Conservation (phyloP, 108 stramenopile species). For the Licmophora abbreviata region DNA sequence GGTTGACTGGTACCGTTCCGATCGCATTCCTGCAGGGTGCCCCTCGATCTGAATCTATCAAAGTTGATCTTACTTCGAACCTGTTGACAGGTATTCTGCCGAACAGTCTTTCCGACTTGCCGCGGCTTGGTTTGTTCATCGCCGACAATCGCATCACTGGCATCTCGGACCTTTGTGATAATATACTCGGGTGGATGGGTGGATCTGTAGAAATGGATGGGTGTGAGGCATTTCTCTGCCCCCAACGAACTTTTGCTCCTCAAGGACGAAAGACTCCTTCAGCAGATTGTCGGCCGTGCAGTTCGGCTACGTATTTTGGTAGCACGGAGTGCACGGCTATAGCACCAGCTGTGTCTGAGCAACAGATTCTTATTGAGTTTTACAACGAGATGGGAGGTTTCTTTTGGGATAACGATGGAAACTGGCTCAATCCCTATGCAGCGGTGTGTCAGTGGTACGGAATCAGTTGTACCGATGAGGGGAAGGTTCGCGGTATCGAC, state of each 20-base stretch:
- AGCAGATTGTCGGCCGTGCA: slow-evolving; percentile 3
- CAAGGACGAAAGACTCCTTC: slow-evolving; percentile 22
- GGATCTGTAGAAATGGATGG: slow-evolving; percentile 47
- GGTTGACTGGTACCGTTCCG: slow-evolving; percentile 25
- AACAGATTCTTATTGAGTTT: slow-evolving; percentile 27
- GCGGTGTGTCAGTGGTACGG: slow-evolving; percentile 62
- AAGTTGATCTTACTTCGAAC: slow-evolving; percentile 31
- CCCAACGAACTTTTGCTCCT: slow-evolving; percentile 44
- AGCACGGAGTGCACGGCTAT: slow-evolving; percentile 2
- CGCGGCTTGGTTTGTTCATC: slow-evolving; percentile 21
- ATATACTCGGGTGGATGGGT: slow-evolving; percentile 32
- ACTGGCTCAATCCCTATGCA: slow-evolving; percentile 19
- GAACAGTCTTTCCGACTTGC: slow-evolving; percentile 11
- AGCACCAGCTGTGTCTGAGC: slow-evolving; percentile 14
- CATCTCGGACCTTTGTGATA: slow-evolving; percentile 22
- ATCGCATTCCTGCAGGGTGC: slow-evolving; percentile 16
- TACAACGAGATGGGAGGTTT: slow-evolving; percentile 24
- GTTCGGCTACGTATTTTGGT: slow-evolving; percentile 15
- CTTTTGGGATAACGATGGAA: slow-evolving; percentile 17
- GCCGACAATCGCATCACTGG: slow-evolving; percentile 30
- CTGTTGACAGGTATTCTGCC: slow-evolving; percentile 25
- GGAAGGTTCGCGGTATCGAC: slow-evolving; percentile 39
- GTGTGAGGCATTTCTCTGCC: slow-evolving; percentile 74
- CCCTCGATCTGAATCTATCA: slow-evolving; percentile 11
- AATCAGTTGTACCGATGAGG: slow-evolving; percentile 42